phyloP scores from a whole-genome alignment of 352 stramenopile species.

The Phytophthora palmivora region DNA sequence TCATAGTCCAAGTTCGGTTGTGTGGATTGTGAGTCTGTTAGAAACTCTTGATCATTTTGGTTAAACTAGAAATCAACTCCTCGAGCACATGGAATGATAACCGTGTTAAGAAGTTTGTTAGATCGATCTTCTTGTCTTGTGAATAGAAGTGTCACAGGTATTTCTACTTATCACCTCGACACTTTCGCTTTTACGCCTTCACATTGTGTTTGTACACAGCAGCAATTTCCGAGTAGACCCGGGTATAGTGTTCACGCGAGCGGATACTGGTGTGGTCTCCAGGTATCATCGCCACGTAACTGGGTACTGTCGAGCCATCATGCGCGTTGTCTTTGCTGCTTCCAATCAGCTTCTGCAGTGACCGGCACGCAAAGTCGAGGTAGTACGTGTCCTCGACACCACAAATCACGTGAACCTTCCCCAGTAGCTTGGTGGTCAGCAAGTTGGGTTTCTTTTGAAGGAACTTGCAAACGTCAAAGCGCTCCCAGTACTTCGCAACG shows the following conservation, averaged over 20 bases:
- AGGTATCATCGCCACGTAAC: conserved; percentile 74
- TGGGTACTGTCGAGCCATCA: conserved; percentile 43
- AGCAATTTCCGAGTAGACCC: conserved; percentile 74
- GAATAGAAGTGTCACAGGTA: neutral
- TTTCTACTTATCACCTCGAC: neutral
- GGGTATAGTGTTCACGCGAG: conserved; percentile 66
- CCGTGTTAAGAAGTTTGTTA: too few relatives aligned
- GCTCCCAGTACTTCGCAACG: conserved; percentile 64
- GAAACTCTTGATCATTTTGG: conserved; percentile 38
- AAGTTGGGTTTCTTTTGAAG: conserved; percentile 42
- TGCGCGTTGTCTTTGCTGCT: conserved; percentile 23
- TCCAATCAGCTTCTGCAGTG: conserved; percentile 61
- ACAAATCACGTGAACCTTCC: conserved; percentile 81
- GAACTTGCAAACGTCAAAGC: conserved; percentile 74
- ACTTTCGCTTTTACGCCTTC: conserved; percentile 3
- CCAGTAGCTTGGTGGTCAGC: conserved; percentile 49
- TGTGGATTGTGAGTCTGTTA: too few relatives aligned
- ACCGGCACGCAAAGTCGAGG: conserved; percentile 69
- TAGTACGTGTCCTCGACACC: conserved; percentile 82
- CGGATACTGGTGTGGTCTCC: conserved; percentile 79
- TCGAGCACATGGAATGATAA: too few relatives aligned
- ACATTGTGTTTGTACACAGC: conserved; percentile 28
- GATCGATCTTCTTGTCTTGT: neutral
- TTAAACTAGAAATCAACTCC: too few relatives aligned
- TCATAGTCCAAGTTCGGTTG: too few relatives aligned